Evolutionary conservation across 345 rosid species (phyloP).

Genomic region (Moricandia moricandioides): DNA sequence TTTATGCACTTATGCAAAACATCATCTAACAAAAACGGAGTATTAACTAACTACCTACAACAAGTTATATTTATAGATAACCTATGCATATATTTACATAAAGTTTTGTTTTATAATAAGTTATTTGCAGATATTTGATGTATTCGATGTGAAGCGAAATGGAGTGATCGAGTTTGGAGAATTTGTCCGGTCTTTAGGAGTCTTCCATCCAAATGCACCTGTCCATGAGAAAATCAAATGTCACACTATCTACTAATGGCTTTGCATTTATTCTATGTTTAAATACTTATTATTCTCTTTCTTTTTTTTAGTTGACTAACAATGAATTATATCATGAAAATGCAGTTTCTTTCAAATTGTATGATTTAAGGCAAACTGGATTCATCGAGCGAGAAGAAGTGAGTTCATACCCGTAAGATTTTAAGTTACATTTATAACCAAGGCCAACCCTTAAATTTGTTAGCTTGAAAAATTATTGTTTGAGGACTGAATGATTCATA

Average conservation of each 20-base stretch:
- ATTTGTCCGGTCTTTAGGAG: conserved; percentile 78
- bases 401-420: conserved; percentile 7
- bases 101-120: neutral
- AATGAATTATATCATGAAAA: neutral
- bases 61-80: neutral
- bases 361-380: conserved; percentile 84
- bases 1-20: too few species aligned
- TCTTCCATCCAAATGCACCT: conserved; percentile 79
- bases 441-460: too few species aligned
- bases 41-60: neutral
- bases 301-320: neutral
- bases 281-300: neutral
- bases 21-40: too few species aligned
- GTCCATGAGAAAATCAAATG: conserved; percentile 68
- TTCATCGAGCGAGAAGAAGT: conserved; percentile 90
- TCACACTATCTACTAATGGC: conserved; percentile 28
- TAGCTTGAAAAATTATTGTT: neutral
- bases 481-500: neutral
- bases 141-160: conserved; percentile 83
- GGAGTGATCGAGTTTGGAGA: conserved; percentile 92
- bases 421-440: neutral
- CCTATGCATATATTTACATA: neutral
- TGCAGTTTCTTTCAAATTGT: conserved; percentile 85
- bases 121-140: conserved; percentile 60
- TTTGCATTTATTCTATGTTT: neutral